Evolutionary conservation across 1,284 basidiomycete species (phyloP).

Genomic region (Cystobasidium sp.): DNA sequence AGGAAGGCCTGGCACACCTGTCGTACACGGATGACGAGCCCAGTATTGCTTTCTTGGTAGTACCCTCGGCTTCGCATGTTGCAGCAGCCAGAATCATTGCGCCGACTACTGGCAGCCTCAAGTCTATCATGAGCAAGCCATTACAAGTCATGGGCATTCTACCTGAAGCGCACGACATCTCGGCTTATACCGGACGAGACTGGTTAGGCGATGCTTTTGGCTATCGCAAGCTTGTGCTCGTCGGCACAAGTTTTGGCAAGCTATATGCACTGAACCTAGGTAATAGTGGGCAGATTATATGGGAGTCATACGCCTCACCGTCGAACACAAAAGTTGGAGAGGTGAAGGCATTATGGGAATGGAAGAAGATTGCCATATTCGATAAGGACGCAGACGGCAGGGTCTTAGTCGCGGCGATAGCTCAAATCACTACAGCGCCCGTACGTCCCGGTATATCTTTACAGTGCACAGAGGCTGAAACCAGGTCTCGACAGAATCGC

Average conservation of each 20-base stretch:
- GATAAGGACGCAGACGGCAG: constrained; percentile 22
- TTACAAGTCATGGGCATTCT: constrained; percentile 11
- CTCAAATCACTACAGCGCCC: constrained; percentile 14
- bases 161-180: not conserved
- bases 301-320: constrained; percentile 58
- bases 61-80: not conserved
- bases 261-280: constrained; percentile 79
- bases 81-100: not conserved
- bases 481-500: constrained; percentile 7
- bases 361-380: constrained; percentile 38
- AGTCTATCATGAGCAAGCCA: not conserved
- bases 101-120: not conserved
- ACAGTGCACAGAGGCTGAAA: not conserved
- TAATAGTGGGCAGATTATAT: constrained; percentile 71
- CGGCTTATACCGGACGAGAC: constrained; percentile 23
- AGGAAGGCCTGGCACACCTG: constrained; percentile 79
- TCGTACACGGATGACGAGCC: constrained; percentile 58
- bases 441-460: not conserved
- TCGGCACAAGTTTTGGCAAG: constrained; percentile 73
- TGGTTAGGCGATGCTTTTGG: constrained; percentile 71
- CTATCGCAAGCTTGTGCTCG: constrained; percentile 81
- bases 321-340: not conserved
- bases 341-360: constrained; percentile 1
- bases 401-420: constrained; percentile 38
- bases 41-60: constrained; percentile 20